Percentiles rank a stretch among this genome's conserved stretches.
These are phyloP conservation scores for Tetratostichococcus sp. DNA, from an alignment of 139 green algal genomes.

Conservation along the genomic window DNA sequence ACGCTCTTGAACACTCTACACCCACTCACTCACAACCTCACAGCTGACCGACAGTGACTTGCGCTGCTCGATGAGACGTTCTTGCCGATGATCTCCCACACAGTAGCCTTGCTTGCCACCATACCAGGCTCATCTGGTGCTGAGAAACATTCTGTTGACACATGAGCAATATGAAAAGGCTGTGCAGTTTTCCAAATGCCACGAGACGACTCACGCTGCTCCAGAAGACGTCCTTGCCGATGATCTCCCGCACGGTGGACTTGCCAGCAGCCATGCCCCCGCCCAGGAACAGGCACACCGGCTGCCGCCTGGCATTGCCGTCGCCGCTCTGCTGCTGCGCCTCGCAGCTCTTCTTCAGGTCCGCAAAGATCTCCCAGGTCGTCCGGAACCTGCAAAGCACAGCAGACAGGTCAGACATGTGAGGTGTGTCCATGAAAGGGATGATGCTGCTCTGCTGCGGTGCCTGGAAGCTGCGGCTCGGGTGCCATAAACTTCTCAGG, in stretches of 20 bases:
- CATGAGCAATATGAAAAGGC: too few relatives aligned
- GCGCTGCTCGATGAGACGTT: conserved; percentile 45
- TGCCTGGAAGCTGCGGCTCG: too few relatives aligned
- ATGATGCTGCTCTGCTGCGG: too few relatives aligned
- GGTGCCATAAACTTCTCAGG: too few relatives aligned
- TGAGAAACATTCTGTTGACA: too few relatives aligned
- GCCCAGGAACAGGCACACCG: conserved; percentile 41
- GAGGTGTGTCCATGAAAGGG: too few relatives aligned
- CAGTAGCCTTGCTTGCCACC: conserved; percentile 49
- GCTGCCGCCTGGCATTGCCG: conserved; percentile 10
- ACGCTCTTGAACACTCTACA: too few relatives aligned
- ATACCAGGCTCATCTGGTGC: too few relatives aligned
- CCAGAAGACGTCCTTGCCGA: conserved; percentile 44
- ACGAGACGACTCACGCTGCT: conserved; percentile 21
- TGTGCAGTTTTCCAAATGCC: too few relatives aligned
- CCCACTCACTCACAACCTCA: too few relatives aligned
- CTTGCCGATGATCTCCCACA: conserved; percentile 42
- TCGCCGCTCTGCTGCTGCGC: neutral
- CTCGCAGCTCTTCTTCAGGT: conserved; percentile 6
- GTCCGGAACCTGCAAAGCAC: conserved; percentile 20
- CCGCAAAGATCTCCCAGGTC: conserved; percentile 19
- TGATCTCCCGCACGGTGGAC: conserved; percentile 48
- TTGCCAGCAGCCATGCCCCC: conserved; percentile 56
- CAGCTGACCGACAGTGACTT: too few relatives aligned
- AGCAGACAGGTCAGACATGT: neutral